phyloP scores from a whole-genome alignment of 2,329 filamentous ascomycete genomes.

The Bipolaris victoriae region DNA sequence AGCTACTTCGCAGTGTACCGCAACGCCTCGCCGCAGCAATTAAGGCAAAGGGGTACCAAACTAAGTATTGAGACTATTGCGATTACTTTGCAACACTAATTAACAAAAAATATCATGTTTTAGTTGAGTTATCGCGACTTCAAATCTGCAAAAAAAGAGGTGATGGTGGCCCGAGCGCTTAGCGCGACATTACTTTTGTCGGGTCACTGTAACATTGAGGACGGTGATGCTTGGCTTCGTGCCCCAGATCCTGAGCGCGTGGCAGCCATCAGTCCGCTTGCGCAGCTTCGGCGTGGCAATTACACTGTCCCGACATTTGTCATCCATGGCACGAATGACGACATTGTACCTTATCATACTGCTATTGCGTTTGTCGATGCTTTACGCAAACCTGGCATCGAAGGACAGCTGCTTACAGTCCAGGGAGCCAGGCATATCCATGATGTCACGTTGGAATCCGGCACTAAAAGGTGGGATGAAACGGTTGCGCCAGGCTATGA shows the following conservation, averaged over 20 bases:
- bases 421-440: conserved; percentile 14
- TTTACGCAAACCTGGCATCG: conserved; percentile 6
- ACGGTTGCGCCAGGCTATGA: conserved; percentile 11
- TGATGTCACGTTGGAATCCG: conserved; percentile 11
- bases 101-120: too few relatives aligned
- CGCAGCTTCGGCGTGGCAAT: conserved; percentile 15
- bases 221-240: background rate
- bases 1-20: too few relatives aligned
- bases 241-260: conserved; percentile 4
- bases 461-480: conserved; percentile 8
- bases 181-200: too few relatives aligned
- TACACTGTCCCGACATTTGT: conserved; percentile 22
- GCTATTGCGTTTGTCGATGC: conserved; percentile 5
- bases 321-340: conserved; percentile 19
- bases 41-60: too few relatives aligned
- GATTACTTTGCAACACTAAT: too few relatives aligned
- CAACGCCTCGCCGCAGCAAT: too few relatives aligned
- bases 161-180: too few relatives aligned
- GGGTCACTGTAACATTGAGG: too few relatives aligned
- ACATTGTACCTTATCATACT: conserved; percentile 13
- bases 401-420: conserved; percentile 8
- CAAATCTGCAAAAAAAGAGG: too few relatives aligned
- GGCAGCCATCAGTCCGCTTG: conserved; percentile 14
- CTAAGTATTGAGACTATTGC: too few relatives aligned
- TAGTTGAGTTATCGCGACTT: too few relatives aligned